Base-by-base conservation (phyloP, 106 monocot genomes). In the Hemerocallis citrina region DNA sequence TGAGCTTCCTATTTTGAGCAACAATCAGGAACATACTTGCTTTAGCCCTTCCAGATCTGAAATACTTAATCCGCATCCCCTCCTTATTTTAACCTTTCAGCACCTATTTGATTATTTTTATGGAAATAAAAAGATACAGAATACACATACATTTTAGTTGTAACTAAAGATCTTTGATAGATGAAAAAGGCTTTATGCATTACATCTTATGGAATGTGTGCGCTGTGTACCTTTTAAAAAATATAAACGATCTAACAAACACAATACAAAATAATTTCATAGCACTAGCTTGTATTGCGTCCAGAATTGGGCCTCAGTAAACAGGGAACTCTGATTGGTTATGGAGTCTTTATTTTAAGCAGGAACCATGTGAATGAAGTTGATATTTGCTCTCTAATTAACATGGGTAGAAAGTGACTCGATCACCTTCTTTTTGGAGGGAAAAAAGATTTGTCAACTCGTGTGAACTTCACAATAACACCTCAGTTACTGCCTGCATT, bases 321-420 rank as follows among this genome's bases (percentile, higher is more conserved):
- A 58, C 37, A 58, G 2, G 34, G 22, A 58, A 12, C 34, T 12
- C 37, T 13, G 6, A 40, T 59, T 58, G 23, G 39, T 59, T 59
- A 19, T 20, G 23, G 6, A 34, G 31, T 19, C 34, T 6, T 40
- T 59, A 38, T 21, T 37, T 59, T 39, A 59, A 39, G 38, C 59
- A 59, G 25, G 59, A 40, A 59, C 17, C 59, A 59, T 59, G 59
- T 59, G 59, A 59, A 59, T 59, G 59, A 40, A 40, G 59, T 5
- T 54, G 39, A 59, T 24, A 50, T 50, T 23, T 25, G 50, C 50
- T 50, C 50, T 27, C 24, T 27, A 27, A 0, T 27, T 27, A 27
- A 0, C 50, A 50, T 50, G 50, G 50, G 50, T 10, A 50, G 50
- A 59, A 39, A 59, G 59, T 57, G 57, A 57, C 34, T n/a, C n/a